phyloP scores from a whole-genome alignment of 2,329 filamentous ascomycete genomes.

The Alternaria novae-zelandiae region DNA sequence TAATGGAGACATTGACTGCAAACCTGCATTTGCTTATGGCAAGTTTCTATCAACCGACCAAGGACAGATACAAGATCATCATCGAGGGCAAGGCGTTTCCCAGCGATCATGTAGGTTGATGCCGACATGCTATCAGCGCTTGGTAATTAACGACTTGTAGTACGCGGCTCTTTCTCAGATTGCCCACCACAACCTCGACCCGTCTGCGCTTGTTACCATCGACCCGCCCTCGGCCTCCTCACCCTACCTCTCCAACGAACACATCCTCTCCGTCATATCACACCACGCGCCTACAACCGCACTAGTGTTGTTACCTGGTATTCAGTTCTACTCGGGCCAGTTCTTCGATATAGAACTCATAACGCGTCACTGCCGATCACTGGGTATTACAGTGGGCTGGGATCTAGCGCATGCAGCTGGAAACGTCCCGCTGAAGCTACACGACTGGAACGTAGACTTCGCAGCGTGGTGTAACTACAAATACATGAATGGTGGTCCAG shows the following conservation, averaged over 20 bases:
- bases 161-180: slow-evolving; percentile 87
- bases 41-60: slow-evolving; percentile 78
- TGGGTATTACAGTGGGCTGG: slow-evolving; percentile 80
- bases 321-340: slow-evolving; percentile 93
- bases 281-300: slow-evolving; percentile 75
- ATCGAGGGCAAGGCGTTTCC: slow-evolving; percentile 92
- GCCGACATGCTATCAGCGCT: not conserved
- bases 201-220: slow-evolving; percentile 75
- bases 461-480: slow-evolving; percentile 95
- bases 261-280: slow-evolving; percentile 76
- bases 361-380: slow-evolving; percentile 74
- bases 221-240: slow-evolving; percentile 60
- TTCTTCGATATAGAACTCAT: slow-evolving; percentile 83
- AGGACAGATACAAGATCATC: slow-evolving; percentile 75
- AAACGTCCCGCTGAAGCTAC: slow-evolving; percentile 78
- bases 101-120: slow-evolving; percentile 71
- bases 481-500: slow-evolving; percentile 87
- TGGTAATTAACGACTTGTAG: slow-evolving; percentile 48
- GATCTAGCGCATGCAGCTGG: slow-evolving; percentile 87
- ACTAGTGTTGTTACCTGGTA: slow-evolving; percentile 79
- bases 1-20: slow-evolving; percentile 86
- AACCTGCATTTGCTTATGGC: slow-evolving; percentile 85
- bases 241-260: slow-evolving; percentile 71
- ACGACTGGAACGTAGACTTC: slow-evolving; percentile 92
- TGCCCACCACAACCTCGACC: slow-evolving; percentile 69